Evolutionary conservation across 345 rosid species (phyloP).

Genomic region (Litchi chinensis): DNA sequence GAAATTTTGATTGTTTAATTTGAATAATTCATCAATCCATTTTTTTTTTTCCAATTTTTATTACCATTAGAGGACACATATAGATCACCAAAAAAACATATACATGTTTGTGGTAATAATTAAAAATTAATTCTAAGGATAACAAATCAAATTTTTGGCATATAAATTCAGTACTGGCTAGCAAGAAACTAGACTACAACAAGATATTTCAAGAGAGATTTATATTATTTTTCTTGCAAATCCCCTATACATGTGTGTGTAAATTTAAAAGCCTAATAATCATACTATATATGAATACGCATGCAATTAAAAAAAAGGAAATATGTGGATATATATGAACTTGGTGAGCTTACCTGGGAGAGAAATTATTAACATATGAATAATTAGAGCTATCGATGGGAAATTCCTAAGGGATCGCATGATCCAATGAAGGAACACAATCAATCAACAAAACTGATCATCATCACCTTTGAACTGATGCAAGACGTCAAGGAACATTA

Average conservation of each 20-base stretch:
- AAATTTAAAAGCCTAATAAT: not conserved
- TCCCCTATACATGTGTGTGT: too few relatives aligned
- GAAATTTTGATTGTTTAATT: not conserved
- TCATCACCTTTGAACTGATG: not conserved
- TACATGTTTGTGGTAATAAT: too few relatives aligned
- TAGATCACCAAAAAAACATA: too few relatives aligned
- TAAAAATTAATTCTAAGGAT: not conserved
- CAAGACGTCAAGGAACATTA: constrained; percentile 11
- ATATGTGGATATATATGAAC: not conserved
- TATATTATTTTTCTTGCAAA: not conserved
- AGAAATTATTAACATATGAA: not conserved
- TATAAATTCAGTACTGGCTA: not conserved
- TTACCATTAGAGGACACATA: too few relatives aligned
- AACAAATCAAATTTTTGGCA: not conserved
- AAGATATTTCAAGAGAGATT: not conserved
- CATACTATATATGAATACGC: not conserved
- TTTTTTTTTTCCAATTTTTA: too few relatives aligned
- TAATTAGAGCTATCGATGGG: constrained; percentile 44
- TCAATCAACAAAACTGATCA: not conserved
- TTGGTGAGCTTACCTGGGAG: constrained; percentile 14
- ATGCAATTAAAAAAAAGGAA: not conserved
- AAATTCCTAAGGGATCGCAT: constrained; percentile 71
- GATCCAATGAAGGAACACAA: constrained; percentile 36
- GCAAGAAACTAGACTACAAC: not conserved
- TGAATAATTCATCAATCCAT: too few relatives aligned